A percentile compares a stretch with the other conserved stretches of the same genome.
These are phyloP conservation scores for Salvia sclarea DNA, from an alignment of 305 asterid species.

Conservation along the genomic window DNA sequence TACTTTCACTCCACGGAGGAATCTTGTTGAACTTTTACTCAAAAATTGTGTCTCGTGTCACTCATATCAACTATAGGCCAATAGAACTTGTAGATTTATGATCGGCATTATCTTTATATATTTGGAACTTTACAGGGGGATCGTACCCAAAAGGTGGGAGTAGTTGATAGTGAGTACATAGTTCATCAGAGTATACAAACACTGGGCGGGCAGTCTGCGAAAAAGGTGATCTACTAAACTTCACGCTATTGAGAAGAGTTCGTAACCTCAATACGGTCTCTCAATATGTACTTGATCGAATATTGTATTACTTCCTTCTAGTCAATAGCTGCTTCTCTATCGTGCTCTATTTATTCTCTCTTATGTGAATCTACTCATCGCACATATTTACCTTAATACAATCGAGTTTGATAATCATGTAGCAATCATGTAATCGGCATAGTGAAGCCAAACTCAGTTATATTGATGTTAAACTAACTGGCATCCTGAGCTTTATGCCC, in stretches of 20 bases:
- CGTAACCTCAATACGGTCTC: not conserved
- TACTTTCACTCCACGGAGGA: not conserved
- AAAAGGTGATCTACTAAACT: constrained; percentile 49
- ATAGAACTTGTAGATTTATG: not conserved
- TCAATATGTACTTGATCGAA: not conserved
- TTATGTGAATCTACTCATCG: not conserved
- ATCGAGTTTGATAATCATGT: not conserved
- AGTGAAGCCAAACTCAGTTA: not conserved
- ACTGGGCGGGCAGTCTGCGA: constrained; percentile 79
- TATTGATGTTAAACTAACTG: not conserved
- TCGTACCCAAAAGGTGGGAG: constrained; percentile 86
- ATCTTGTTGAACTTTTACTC: not conserved
- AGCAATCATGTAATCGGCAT: not conserved
- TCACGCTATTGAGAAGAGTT: not conserved
- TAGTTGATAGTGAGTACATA: constrained; percentile 89
- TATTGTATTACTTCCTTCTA: not conserved
- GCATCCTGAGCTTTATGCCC: not conserved
- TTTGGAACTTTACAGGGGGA: constrained; percentile 60
- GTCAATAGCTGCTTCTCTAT: not conserved
- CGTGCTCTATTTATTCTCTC: not conserved
- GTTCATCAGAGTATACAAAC: constrained; percentile 99
- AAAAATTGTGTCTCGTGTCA: not conserved
- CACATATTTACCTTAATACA: not conserved
- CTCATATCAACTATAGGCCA: not conserved
- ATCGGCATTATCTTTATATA: not conserved